Evolutionary conservation across 352 stramenopile species (phyloP), one percentile per base, ranked within the genome.

Genomic region (Aphanomyces astaci): DNA sequence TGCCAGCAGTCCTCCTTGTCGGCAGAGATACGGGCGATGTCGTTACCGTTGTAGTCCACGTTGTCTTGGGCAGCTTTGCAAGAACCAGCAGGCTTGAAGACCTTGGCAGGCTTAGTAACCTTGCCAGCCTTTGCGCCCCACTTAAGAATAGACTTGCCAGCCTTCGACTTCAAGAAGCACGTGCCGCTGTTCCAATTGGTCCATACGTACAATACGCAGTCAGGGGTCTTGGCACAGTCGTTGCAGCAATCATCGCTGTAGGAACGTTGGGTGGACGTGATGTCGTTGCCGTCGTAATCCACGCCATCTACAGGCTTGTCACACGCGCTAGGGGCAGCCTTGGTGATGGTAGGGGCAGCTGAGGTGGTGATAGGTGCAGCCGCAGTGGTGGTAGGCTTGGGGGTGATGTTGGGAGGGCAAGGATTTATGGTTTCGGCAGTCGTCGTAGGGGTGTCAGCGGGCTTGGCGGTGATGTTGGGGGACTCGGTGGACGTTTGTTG

Each of bases 111-210:
- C n/a, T n/a, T n/a, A n/a, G n/a, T n/a, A n/a, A n/a, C n/a, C n/a
- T n/a, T n/a, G n/a, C n/a, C n/a, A 49, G 40, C 40, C 22, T n/a
- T 1, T n/a, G 40, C 40, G 17, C 40, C 40, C 22, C 22, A n/a
- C 15, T 49, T n/a, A 15, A n/a, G 40, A 15, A n/a, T 49, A n/a
- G 40, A n/a, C 15, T 49, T 49, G 46, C 33, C 54, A 73, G 63
- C 66, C 72, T 17, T 53, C 70, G 52, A 64, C 55, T 28, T 48
- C 36, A 40, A 65, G 43, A 48, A 55, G 40, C 40, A 49, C 40
- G 40, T 49, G 40, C 40, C 40, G 40, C 22, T n/a, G 40, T 49
- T 49, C 40, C 33, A 5, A 30, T 33, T 19, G 40, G 22, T 60
- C 60, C 60, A 73, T 32, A 56, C 36, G 51, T 56, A 73, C 5